Evolutionary conservation across 495 filamentous ascomycete species (phyloP).

Genomic region (Amorphotheca resinae): DNA sequence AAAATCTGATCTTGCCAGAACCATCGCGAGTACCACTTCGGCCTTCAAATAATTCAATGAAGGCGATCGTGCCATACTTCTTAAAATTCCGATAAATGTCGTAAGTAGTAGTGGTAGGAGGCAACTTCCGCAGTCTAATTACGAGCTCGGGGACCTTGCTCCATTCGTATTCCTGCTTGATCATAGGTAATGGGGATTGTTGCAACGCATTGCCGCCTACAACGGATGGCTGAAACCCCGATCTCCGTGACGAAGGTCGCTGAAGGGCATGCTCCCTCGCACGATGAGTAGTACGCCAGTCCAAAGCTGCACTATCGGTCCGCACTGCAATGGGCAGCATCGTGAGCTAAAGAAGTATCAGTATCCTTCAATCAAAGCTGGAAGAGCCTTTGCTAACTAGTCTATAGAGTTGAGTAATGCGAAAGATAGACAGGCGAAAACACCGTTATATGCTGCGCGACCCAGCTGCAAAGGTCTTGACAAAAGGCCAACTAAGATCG

Average conservation of each 20-base stretch:
- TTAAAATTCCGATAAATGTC: slow-evolving; percentile 20
- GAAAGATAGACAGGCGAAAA: no score
- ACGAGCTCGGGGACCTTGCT: slow-evolving; percentile 3
- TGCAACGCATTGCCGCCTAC: neutral
- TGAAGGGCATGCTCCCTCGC: neutral
- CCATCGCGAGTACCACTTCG: slow-evolving; percentile 17
- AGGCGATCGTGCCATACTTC: slow-evolving; percentile 21
- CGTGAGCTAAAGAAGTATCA: no score
- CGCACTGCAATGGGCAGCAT: no score
- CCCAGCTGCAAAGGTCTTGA: no score
- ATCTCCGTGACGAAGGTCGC: neutral
- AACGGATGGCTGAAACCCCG: neutral
- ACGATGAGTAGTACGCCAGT: no score
- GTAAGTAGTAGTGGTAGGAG: slow-evolving; percentile 10
- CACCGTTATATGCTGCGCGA: no score
- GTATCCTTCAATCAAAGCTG: no score
- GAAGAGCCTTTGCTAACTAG: no score
- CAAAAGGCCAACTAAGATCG: no score
- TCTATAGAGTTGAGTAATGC: no score
- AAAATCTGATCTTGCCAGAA: slow-evolving; percentile 22
- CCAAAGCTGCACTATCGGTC: no score
- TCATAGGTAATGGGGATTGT: neutral
- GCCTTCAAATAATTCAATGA: slow-evolving; percentile 22
- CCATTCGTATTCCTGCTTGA: slow-evolving; percentile 8
- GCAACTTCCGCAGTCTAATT: slow-evolving; percentile 8